These are phyloP conservation scores for Mycocentrospora acerina DNA, from an alignment of 2,329 filamentous ascomycete species.

Conservation along the genomic window DNA sequence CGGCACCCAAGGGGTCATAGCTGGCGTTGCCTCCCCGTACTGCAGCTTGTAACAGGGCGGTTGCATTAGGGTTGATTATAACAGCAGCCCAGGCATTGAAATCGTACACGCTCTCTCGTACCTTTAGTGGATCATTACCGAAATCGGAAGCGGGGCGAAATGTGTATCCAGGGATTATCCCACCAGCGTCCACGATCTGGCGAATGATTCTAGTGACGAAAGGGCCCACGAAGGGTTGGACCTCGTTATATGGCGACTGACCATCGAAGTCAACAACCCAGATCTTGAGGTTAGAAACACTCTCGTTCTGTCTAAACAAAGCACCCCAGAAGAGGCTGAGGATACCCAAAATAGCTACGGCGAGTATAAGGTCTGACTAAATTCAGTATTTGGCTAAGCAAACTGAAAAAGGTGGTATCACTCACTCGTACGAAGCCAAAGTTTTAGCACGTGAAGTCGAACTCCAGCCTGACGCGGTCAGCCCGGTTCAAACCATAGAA, in stretches of 20 bases:
- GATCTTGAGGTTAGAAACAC: constrained; percentile 48
- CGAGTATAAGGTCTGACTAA: constrained; percentile 26
- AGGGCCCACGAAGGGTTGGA: constrained; percentile 61
- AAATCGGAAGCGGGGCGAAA: constrained; percentile 54
- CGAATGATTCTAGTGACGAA: constrained; percentile 51
- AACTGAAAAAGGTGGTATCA: neutral
- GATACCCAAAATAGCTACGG: constrained; percentile 23
- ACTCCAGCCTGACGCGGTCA: constrained; percentile 23
- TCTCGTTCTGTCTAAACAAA: constrained; percentile 25
- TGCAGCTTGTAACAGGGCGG: constrained; percentile 56
- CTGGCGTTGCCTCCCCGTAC: constrained; percentile 55
- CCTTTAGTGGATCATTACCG: constrained; percentile 56
- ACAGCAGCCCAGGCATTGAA: constrained; percentile 61
- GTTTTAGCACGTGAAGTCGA: constrained; percentile 29
- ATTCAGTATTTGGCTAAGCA: too few species aligned
- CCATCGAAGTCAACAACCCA: constrained; percentile 66
- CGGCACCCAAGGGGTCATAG: constrained; percentile 63
- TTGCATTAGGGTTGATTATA: constrained; percentile 64
- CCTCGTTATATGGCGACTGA: constrained; percentile 49
- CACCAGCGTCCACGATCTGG: constrained; percentile 38
- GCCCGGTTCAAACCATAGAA: neutral
- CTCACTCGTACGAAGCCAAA: constrained; percentile 31
- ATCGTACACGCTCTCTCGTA: constrained; percentile 61
- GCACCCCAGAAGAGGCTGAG: constrained; percentile 35
- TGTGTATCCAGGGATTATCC: constrained; percentile 51